Evolutionary conservation across 106 monocot genomes (phyloP).

Genomic region (Apostasia shenzhenica): DNA sequence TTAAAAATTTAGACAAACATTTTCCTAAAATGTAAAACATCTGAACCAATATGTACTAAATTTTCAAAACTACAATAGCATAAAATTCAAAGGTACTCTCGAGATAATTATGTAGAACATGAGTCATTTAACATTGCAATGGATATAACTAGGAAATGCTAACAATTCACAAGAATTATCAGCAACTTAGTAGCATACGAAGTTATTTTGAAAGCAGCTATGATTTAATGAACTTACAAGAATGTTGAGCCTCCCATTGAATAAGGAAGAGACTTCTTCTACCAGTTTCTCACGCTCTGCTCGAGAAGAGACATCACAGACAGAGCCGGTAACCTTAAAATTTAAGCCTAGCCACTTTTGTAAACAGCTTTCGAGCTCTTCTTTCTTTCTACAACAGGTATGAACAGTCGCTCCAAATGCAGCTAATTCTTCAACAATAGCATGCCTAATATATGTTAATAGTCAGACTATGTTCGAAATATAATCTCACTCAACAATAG

Average conservation of each 20-base stretch:
- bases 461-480: no score
- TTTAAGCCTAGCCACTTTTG: conserved; percentile 20
- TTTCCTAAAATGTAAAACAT: no score
- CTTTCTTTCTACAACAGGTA: conserved; percentile 44
- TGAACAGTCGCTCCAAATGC: conserved; percentile 29
- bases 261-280: conserved; percentile 10
- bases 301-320: conserved; percentile 31
- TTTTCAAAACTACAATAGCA: no score
- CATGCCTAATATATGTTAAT: conserved; percentile 12
- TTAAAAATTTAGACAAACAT: no score
- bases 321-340: conserved; percentile 27
- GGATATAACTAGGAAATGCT: no score
- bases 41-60: no score
- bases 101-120: no score
- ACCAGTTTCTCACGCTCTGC: conserved; percentile 28
- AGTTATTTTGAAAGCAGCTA: neutral
- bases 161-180: no score
- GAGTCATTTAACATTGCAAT: no score
- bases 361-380: conserved; percentile 30
- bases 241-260: conserved; percentile 47
- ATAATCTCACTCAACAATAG: no score
- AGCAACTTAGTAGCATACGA: no score
- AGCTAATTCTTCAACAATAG: conserved; percentile 48
- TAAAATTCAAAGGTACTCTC: no score
- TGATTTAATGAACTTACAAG: conserved; percentile 16